phyloP scores from a whole-genome alignment of 2,329 filamentous ascomycete species.

The Colletotrichum tofieldiae region DNA sequence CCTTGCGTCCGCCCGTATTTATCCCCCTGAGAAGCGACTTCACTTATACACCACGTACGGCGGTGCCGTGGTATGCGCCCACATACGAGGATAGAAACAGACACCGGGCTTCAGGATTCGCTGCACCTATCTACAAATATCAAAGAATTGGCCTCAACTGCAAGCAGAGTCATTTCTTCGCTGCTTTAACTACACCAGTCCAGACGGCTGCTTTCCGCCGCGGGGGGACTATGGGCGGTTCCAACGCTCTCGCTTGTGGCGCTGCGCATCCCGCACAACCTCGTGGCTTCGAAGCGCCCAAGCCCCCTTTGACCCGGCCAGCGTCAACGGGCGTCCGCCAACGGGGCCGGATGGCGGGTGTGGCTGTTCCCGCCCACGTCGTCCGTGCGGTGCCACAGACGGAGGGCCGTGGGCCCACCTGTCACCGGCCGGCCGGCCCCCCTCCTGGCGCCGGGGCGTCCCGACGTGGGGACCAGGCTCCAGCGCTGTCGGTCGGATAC shows the following conservation, averaged over 20 bases:
- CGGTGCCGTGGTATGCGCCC: too few relatives aligned
- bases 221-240: background rate
- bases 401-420: background rate
- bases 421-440: background rate
- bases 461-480: background rate
- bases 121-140: too few relatives aligned
- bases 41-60: too few relatives aligned
- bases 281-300: background rate
- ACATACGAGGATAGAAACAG: too few relatives aligned
- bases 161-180: too few relatives aligned
- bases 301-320: background rate
- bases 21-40: too few relatives aligned
- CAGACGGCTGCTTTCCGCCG: background rate
- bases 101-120: too few relatives aligned
- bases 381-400: slow-evolving; percentile 23
- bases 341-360: background rate
- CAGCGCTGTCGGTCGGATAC: too few relatives aligned
- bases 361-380: background rate
- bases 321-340: background rate
- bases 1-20: too few relatives aligned
- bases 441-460: background rate
- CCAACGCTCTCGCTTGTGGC: background rate
- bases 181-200: too few relatives aligned
- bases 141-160: too few relatives aligned
- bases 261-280: background rate